A percentile compares a stretch with the other conserved stretches of the same genome.
Conservation (phyloP, 2,329 filamentous ascomycete species). For the Apiospora pterosperma region DNA sequence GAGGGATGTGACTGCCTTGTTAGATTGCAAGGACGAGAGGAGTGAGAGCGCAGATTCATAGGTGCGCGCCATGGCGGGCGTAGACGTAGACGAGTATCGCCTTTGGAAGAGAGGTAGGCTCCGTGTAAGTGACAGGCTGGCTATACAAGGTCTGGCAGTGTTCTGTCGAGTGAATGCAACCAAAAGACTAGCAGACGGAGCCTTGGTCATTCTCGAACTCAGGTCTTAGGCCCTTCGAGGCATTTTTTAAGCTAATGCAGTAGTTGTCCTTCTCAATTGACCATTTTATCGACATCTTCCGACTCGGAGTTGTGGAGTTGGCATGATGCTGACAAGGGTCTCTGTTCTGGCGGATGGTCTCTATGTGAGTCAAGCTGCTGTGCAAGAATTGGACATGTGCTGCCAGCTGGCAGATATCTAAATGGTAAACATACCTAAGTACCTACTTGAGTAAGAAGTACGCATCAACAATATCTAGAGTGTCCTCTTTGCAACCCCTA, state of each 20-base stretch:
- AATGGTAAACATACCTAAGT: no score
- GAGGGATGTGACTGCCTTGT: constrained; percentile 60
- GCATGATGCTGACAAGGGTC: background rate
- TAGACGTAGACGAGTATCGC: background rate
- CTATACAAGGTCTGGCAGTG: background rate
- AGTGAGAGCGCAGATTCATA: constrained; percentile 68
- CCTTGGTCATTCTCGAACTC: background rate
- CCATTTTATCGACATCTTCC: background rate
- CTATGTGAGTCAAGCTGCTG: background rate
- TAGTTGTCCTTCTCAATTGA: background rate
- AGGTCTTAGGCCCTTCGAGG: background rate
- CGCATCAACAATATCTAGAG: background rate
- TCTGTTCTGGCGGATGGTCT: background rate
- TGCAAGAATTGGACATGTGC: background rate
- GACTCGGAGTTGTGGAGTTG: background rate
- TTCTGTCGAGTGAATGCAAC: background rate
- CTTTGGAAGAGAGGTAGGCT: background rate
- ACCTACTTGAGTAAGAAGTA: no score
- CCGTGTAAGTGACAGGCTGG: background rate
- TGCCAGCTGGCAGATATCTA: background rate
- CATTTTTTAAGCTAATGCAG: background rate
- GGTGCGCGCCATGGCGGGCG: constrained; percentile 25
- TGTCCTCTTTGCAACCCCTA: background rate
- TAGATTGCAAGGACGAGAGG: constrained; percentile 76
- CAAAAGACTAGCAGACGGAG: background rate